Percentiles rank a stretch among this genome's conserved stretches.
Conservation (phyloP, 1,139 yeast genomes). For the Candida tropicalis region DNA sequence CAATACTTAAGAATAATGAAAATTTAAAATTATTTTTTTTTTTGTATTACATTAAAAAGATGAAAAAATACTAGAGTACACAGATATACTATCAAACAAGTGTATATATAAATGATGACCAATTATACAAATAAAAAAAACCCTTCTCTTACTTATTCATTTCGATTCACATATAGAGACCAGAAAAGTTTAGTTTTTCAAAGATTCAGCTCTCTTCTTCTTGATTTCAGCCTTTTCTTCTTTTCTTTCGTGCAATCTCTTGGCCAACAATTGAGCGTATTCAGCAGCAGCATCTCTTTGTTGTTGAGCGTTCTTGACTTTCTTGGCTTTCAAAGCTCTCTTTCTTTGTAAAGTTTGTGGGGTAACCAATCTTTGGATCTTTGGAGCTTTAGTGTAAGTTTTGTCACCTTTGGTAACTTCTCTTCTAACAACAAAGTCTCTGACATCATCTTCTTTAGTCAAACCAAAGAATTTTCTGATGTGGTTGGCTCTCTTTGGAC, state of each 20-base stretch:
- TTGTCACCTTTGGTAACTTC: constrained; percentile 97
- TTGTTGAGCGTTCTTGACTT: constrained; percentile 96
- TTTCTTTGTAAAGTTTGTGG: constrained; percentile 99
- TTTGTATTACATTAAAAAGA: constrained; percentile 3
- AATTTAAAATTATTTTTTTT: neutral
- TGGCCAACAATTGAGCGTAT: constrained; percentile 97
- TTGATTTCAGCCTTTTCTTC: constrained; percentile 97
- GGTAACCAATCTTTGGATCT: constrained; percentile 98
- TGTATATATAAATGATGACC: constrained; percentile 12
- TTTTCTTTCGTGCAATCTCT: constrained; percentile 98
- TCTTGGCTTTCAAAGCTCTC: constrained; percentile 94
- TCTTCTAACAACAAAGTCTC: constrained; percentile 97
- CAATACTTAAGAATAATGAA: too few relatives aligned
- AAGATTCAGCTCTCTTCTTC: constrained; percentile 99
- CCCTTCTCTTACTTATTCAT: constrained; percentile 3
- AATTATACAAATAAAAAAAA: constrained; percentile 3
- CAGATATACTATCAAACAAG: constrained; percentile 12
- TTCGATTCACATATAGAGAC: neutral
- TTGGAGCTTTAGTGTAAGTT: constrained; percentile 99
- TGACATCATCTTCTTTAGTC: constrained; percentile 94
- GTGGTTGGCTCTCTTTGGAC: constrained; percentile 99
- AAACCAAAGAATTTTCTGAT: constrained; percentile 99
- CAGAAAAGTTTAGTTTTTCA: constrained; percentile 14
- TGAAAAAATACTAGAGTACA: constrained; percentile 11
- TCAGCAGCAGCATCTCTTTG: constrained; percentile 99